Conservation (phyloP, 148 eudicot genomes). For the Heliamphora exappendiculata region DNA sequence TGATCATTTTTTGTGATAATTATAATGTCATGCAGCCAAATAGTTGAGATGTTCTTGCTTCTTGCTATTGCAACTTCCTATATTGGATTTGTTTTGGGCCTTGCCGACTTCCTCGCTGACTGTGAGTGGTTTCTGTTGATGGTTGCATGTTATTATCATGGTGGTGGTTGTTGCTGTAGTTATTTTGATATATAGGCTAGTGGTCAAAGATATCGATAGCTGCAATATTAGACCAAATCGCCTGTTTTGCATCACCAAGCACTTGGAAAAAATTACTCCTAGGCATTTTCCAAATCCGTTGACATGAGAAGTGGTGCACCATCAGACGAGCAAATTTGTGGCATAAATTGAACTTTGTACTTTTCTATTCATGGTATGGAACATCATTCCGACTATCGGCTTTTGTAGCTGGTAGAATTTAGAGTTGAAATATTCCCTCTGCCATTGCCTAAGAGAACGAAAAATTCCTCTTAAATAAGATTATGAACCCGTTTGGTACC, state of each 20-base stretch:
- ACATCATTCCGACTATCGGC: neutral
- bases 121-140: slow-evolving; percentile 46
- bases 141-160: neutral
- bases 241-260: neutral
- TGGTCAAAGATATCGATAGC: neutral
- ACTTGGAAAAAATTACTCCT: neutral
- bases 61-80: slow-evolving; percentile 90
- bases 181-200: neutral
- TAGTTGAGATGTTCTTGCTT: slow-evolving; percentile 73
- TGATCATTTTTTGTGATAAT: slow-evolving; percentile 10
- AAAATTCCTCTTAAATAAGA: neutral
- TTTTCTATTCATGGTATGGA: neutral
- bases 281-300: neutral
- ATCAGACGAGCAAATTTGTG: neutral
- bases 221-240: neutral
- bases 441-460: neutral
- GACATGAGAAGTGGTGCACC: neutral
- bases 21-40: slow-evolving; percentile 55
- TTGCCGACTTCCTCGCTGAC: slow-evolving; percentile 85
- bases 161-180: neutral
- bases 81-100: slow-evolving; percentile 90
- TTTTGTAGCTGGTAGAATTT: neutral
- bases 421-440: neutral
- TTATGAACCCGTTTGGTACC: neutral
- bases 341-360: neutral